Conservation (phyloP, 257 asterid genomes). For the Petunia axillaris region DNA sequence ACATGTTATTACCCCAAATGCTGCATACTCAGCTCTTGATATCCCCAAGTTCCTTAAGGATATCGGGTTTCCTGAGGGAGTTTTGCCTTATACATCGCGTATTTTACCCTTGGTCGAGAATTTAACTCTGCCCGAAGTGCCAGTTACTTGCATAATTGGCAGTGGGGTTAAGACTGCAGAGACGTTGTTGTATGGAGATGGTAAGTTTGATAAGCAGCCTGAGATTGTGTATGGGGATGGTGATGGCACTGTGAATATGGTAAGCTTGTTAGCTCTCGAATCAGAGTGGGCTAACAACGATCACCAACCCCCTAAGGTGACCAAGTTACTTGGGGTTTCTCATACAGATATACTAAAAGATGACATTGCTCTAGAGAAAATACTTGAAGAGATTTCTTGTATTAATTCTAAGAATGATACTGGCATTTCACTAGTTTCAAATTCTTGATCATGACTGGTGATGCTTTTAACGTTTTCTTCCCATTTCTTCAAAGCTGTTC, state of each 20-base stretch:
- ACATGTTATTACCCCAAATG: conserved; percentile 45
- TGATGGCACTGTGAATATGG: conserved; percentile 85
- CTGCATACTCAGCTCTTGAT: conserved; percentile 47
- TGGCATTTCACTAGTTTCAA: conserved; percentile 31
- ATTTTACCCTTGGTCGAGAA: conserved; percentile 60
- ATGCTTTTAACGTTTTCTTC: too few species aligned
- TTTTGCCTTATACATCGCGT: conserved; percentile 55
- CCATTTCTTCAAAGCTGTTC: too few species aligned
- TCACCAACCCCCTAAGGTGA: conserved; percentile 51
- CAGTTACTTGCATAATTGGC: conserved; percentile 69
- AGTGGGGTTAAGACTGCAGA: conserved; percentile 64
- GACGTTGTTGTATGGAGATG: conserved; percentile 50
- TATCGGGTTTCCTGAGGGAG: conserved; percentile 67
- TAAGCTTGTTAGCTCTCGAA: conserved; percentile 65
- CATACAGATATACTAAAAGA: conserved; percentile 56
- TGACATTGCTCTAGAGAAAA: conserved; percentile 44
- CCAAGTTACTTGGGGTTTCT: conserved; percentile 62
- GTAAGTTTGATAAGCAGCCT: conserved; percentile 62
- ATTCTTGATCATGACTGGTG: conserved; percentile 11
- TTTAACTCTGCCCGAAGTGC: conserved; percentile 41
- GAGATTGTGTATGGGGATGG: conserved; percentile 78
- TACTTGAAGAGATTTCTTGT: conserved; percentile 48
- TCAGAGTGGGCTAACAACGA: conserved; percentile 42
- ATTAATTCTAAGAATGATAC: conserved; percentile 45
- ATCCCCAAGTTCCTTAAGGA: conserved; percentile 56